Conservation (phyloP, 2,329 filamentous ascomycete species). For the Tolypocladium tropicale region DNA sequence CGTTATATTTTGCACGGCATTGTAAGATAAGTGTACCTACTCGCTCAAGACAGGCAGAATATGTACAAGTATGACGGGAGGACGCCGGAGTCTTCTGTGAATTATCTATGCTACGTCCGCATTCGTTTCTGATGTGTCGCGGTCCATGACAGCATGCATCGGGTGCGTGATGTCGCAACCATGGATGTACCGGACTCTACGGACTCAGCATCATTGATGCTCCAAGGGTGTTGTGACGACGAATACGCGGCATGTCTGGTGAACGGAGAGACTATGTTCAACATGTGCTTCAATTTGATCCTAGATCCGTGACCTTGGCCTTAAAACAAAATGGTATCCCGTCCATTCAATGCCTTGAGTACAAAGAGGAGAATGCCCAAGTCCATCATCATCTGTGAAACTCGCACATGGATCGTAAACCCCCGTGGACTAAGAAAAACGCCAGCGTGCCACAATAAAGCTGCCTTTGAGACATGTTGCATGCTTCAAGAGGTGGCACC, state of each 20-base stretch:
- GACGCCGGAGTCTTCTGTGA: not conserved
- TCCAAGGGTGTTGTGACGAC: not conserved
- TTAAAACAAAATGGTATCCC: slow-evolving; percentile 15
- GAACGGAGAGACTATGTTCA: not conserved
- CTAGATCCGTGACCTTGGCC: not conserved
- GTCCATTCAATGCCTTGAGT: slow-evolving; percentile 7
- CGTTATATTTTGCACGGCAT: not conserved
- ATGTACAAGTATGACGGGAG: not conserved
- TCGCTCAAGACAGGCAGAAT: not conserved
- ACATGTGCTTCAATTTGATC: not conserved
- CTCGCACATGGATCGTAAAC: not conserved
- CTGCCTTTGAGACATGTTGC: not conserved
- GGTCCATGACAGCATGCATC: too few relatives aligned
- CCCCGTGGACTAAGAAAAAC: not conserved
- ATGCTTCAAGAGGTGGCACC: not conserved
- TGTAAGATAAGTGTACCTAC: not conserved
- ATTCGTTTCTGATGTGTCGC: not conserved
- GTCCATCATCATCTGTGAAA: not conserved
- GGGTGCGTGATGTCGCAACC: too few relatives aligned
- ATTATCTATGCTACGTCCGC: not conserved
- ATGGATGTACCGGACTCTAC: too few relatives aligned
- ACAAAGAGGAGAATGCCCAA: not conserved
- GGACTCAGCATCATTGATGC: not conserved
- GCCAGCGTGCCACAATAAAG: too few relatives aligned
- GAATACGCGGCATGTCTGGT: not conserved